These are phyloP conservation scores for Plasmodium berghei DNA, from an alignment of 169 alveolate genomes.

Conservation along the genomic window DNA sequence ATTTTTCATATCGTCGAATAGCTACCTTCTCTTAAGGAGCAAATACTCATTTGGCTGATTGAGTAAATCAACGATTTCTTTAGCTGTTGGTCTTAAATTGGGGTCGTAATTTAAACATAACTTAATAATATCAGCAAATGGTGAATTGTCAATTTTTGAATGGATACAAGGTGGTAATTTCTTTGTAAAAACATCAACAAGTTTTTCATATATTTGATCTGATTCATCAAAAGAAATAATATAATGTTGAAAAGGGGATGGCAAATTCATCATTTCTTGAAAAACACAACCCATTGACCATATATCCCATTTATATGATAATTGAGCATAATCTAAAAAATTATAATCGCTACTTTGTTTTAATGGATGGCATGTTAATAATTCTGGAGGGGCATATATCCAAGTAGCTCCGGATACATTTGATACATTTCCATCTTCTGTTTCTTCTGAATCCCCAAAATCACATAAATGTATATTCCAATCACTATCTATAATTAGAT, in stretches of 20 bases:
- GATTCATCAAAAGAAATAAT: constrained; percentile 84
- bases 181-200: constrained; percentile 81
- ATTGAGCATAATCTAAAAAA: constrained; percentile 52
- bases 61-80: constrained; percentile 81
- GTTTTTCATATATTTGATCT: constrained; percentile 82
- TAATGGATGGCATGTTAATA: constrained; percentile 85
- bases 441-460: constrained; percentile 90
- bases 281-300: constrained; percentile 92
- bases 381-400: constrained; percentile 93
- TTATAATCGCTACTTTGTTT: constrained; percentile 65
- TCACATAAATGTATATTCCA: constrained; percentile 88
- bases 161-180: constrained; percentile 84
- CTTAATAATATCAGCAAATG: constrained; percentile 83
- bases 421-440: constrained; percentile 85
- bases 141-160: constrained; percentile 77
- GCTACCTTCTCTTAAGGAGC: constrained; percentile 58
- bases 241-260: constrained; percentile 88
- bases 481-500: constrained; percentile 81
- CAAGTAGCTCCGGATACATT: constrained; percentile 93
- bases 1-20: not conserved
- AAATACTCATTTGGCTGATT: constrained; percentile 80
- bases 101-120: constrained; percentile 86
- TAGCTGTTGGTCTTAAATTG: constrained; percentile 86
- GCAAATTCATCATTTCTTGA: constrained; percentile 87
- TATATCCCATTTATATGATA: constrained; percentile 89